Evolutionary conservation across 805 yeast genomes (phyloP).

Genomic region (Barnettozyma pratensis): DNA sequence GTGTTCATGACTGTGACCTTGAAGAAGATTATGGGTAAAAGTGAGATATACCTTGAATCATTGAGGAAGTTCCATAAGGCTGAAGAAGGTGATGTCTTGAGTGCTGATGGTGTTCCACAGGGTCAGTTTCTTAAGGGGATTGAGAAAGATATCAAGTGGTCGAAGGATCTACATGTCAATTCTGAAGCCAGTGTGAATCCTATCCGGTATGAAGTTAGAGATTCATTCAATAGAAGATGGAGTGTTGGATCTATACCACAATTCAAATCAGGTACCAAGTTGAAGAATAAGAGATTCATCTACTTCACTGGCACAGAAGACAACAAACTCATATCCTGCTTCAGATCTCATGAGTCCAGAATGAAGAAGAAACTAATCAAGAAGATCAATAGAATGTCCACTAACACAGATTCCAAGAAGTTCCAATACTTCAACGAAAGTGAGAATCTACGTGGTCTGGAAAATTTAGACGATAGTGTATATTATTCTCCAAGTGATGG

Average conservation of each 20-base stretch:
- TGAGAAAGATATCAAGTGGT: slow-evolving; percentile 3
- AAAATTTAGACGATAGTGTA: slow-evolving; percentile 2
- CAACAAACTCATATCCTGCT: slow-evolving; percentile 31
- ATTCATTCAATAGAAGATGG: slow-evolving; percentile 28
- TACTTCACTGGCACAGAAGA: slow-evolving; percentile 26
- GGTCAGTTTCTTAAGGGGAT: slow-evolving; percentile 2
- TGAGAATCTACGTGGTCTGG: neutral
- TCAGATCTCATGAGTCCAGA: slow-evolving; percentile 30
- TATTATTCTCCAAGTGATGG: slow-evolving; percentile 49
- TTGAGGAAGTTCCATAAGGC: slow-evolving; percentile 6
- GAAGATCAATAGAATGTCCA: slow-evolving; percentile 13
- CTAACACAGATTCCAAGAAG: neutral
- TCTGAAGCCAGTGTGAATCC: slow-evolving; percentile 9
- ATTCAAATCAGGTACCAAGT: slow-evolving; percentile 22
- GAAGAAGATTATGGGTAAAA: slow-evolving; percentile 4
- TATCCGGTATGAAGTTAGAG: slow-evolving; percentile 27
- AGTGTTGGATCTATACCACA: slow-evolving; percentile 43
- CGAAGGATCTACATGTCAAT: neutral
- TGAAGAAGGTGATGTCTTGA: slow-evolving; percentile 10
- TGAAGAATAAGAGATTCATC: slow-evolving; percentile 26
- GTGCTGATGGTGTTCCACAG: neutral
- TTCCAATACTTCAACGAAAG: slow-evolving; percentile 1
- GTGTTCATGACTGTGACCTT: slow-evolving; percentile 16
- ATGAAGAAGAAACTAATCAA: slow-evolving; percentile 34
- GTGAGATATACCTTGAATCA: slow-evolving; percentile 12